Evolutionary conservation across 108 stramenopile species (phyloP).

Genomic region (Poteriospumella lacustris): DNA sequence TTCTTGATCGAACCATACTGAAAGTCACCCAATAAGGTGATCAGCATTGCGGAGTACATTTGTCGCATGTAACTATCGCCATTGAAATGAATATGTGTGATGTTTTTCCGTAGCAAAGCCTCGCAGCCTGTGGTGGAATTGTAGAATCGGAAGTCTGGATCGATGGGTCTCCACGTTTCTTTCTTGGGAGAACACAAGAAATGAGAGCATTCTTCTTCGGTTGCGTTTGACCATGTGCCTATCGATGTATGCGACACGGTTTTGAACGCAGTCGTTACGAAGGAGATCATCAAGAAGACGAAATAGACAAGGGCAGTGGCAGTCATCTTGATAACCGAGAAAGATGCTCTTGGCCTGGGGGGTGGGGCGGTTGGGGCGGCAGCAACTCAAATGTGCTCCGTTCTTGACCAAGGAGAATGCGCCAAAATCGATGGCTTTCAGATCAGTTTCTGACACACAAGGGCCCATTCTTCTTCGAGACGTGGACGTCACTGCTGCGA

Average conservation of each 20-base stretch:
- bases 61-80: slow-evolving; percentile 12
- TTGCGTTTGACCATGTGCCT: not conserved
- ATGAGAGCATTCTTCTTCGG: not conserved
- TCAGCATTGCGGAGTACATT: slow-evolving; percentile 5
- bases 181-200: not conserved
- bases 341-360: too few species aligned
- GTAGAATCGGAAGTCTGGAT: not conserved
- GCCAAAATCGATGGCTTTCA: too few species aligned
- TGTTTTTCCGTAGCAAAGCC: not conserved
- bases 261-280: not conserved
- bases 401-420: too few species aligned
- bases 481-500: too few species aligned
- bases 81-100: not conserved
- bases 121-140: not conserved
- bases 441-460: too few species aligned
- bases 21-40: slow-evolving; percentile 10
- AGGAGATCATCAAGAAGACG: too few species aligned
- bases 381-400: too few species aligned
- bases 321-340: too few species aligned
- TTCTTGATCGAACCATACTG: not conserved
- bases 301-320: too few species aligned
- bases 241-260: not conserved
- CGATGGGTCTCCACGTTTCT: too few species aligned
- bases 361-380: too few species aligned
- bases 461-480: too few species aligned